Evolutionary conservation across 2,329 filamentous ascomycete genomes (phyloP).

Genomic region (Bipolaris victoriae): DNA sequence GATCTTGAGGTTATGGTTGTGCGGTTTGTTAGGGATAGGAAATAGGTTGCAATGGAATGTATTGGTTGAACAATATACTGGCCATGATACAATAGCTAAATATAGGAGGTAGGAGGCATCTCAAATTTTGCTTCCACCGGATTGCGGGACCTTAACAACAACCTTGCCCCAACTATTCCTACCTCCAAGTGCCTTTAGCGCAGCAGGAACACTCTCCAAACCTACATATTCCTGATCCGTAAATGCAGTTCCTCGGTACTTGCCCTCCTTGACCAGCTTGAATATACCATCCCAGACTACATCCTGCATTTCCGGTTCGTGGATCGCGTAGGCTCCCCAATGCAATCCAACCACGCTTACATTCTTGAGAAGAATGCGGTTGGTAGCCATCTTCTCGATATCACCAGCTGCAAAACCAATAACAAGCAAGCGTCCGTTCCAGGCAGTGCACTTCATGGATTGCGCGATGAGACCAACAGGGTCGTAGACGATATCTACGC

Average conservation of each 20-base stretch:
- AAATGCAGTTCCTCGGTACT: slow-evolving; percentile 83
- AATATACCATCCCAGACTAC: slow-evolving; percentile 84
- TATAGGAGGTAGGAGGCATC: not conserved
- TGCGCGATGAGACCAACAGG: slow-evolving; percentile 88
- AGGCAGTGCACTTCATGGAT: slow-evolving; percentile 88
- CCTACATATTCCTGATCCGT: slow-evolving; percentile 82
- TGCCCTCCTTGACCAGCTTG: slow-evolving; percentile 75
- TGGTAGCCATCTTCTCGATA: slow-evolving; percentile 92
- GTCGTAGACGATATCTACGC: slow-evolving; percentile 94
- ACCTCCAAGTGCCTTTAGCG: slow-evolving; percentile 76
- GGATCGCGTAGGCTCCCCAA: slow-evolving; percentile 83
- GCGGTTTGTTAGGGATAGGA: slow-evolving; percentile 5
- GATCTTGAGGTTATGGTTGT: slow-evolving; percentile 15
- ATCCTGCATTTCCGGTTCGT: slow-evolving; percentile 73
- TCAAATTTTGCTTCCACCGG: slow-evolving; percentile 47
- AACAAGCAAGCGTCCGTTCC: slow-evolving; percentile 87
- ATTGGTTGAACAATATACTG: not conserved
- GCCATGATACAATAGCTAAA: not conserved
- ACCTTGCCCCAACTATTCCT: slow-evolving; percentile 96
- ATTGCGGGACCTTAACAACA: slow-evolving; percentile 80
- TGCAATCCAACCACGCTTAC: slow-evolving; percentile 87
- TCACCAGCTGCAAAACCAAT: slow-evolving; percentile 86
- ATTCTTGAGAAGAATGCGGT: slow-evolving; percentile 92
- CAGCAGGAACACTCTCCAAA: slow-evolving; percentile 76
- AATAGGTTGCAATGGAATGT: not conserved